Base-by-base conservation (phyloP, 371 early-diverging fungal species). In the Rhizomucor pusillus region DNA sequence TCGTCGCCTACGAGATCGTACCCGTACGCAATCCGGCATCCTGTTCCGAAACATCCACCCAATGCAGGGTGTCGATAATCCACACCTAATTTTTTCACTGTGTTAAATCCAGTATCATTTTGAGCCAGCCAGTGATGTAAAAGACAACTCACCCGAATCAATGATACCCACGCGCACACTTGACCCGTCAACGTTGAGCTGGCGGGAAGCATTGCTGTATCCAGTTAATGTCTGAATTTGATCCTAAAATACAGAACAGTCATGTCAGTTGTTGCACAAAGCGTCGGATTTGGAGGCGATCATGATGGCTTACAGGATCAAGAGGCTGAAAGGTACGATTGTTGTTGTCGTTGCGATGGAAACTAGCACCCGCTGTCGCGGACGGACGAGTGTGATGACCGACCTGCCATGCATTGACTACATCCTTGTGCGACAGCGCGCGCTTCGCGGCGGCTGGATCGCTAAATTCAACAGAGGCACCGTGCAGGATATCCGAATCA, bases 51-150 rank as follows among this genome's bases (percentile, higher is more conserved):
- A 47, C 86, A 74, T 10, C 84, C 83, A 12, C 85, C 86, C 11
- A 89, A 57, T 0, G 83, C 85, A 1, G 87, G 86, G 48, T 89
- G 89, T 43, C 52, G 65, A 49, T 70, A 81, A 20, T 81, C 77
- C 20, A 81, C 60, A 10, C 89, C 81, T 50, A 59, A 5, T 3
- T 29, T n/a, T n/a, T n/a, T n/a, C n/a, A n/a, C n/a, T n/a, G n/a
- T n/a, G n/a, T 54, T 47, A 44, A 14, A n/a, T n/a, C 24, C n/a
- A n/a, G n/a, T n/a, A n/a, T n/a, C n/a, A n/a, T n/a, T n/a, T n/a
- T n/a, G n/a, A n/a, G n/a, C n/a, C n/a, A n/a, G n/a, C n/a, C n/a
- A n/a, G n/a, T n/a, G n/a, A n/a, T n/a, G n/a, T n/a, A n/a, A n/a
- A n/a, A n/a, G n/a, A n/a, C n/a, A n/a, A 18, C 20, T 47, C 62